Base-by-base conservation (phyloP, 2,329 filamentous ascomycete genomes). In the Elsinoe necatrix region DNA sequence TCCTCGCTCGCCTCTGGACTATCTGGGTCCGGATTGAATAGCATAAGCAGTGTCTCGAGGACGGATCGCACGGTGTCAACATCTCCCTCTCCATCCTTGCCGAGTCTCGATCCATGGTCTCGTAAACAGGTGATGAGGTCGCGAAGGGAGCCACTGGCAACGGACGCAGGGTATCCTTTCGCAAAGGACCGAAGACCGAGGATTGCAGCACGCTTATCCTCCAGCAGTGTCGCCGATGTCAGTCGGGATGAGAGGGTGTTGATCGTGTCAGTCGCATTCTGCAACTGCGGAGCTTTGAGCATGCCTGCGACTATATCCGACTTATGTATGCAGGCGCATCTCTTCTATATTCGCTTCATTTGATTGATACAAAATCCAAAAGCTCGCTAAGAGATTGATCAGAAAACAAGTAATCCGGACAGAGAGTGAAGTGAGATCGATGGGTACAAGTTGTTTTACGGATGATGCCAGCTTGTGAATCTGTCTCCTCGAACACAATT, bases 1-100 rank as follows among this genome's bases (percentile, higher is more conserved):
- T 98, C 93, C 62, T 97, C 92, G 12, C 92, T 95, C 55, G 92
- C 89, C 78, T 97, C 92, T 29, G 89, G 77, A 66, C 82, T 84
- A 50, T 74, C 75, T 65, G 78, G 77, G 67, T 85, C 80, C 4
- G 82, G 83, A 63, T 81, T 82, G 72, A 97, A 97, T 39, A 98
- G 83, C 84, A 95, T 92, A 69, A 97, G 77, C 65, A 98, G 76
- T 43, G 95, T 98, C 79, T 98, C 93, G 62, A 98, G 78, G 60
- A 95, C 87, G 57, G 95, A 83, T 73, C 96, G 95, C 68, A 95
- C 86, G 4, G 95, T 98, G 71, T 98, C 93, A 58, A 95, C 86
- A 78, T 98, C 93, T 11, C 66, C 67, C 31, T 67, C 65, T 45
- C 64, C 64, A 57, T 66, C 62, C 55, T 61, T 60, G n/a, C 58